phyloP scores from a whole-genome alignment of 2,329 filamentous ascomycete species.

The Tolypocladium tropicale region DNA sequence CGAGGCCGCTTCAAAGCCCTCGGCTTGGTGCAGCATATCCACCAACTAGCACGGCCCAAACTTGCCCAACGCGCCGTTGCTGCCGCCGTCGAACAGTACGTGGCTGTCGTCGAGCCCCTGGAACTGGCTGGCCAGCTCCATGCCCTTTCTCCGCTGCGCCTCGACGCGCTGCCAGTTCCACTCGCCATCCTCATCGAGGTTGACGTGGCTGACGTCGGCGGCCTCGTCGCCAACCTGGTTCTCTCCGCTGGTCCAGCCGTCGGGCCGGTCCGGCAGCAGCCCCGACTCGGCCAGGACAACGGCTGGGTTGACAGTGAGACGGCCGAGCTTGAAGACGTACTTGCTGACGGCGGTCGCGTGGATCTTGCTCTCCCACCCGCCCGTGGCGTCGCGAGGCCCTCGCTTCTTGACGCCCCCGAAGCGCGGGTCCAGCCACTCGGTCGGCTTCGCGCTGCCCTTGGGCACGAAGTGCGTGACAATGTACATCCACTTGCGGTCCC shows the following conservation, averaged over 20 bases:
- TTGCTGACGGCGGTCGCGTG: slow-evolving; percentile 66
- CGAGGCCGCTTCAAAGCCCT: not conserved
- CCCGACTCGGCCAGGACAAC: slow-evolving; percentile 60
- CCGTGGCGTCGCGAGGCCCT: slow-evolving; percentile 23
- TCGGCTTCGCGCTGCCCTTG: slow-evolving; percentile 45
- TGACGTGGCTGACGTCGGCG: slow-evolving; percentile 24
- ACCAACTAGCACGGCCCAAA: slow-evolving; percentile 30
- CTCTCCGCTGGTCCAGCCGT: slow-evolving; percentile 45
- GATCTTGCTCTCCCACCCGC: slow-evolving; percentile 51
- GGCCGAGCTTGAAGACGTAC: slow-evolving; percentile 73
- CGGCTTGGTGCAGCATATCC: not conserved
- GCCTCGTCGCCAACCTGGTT: slow-evolving; percentile 29
- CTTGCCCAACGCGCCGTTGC: slow-evolving; percentile 37
- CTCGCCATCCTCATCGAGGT: slow-evolving; percentile 22
- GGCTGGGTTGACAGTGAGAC: slow-evolving; percentile 77
- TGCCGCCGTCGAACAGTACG: slow-evolving; percentile 41
- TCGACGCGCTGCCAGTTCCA: slow-evolving; percentile 53
- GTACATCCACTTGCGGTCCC: slow-evolving; percentile 79
- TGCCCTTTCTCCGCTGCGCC: slow-evolving; percentile 41
- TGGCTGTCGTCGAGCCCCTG: slow-evolving; percentile 44
- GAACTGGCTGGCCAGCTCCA: slow-evolving; percentile 45
- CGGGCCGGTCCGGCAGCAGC: slow-evolving; percentile 64
- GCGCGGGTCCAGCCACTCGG: slow-evolving; percentile 38
- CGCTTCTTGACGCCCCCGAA: slow-evolving; percentile 31
- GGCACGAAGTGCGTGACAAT: slow-evolving; percentile 65